Conservation (phyloP, 2,329 filamentous ascomycete species). For the Lachnellula hyalina region DNA sequence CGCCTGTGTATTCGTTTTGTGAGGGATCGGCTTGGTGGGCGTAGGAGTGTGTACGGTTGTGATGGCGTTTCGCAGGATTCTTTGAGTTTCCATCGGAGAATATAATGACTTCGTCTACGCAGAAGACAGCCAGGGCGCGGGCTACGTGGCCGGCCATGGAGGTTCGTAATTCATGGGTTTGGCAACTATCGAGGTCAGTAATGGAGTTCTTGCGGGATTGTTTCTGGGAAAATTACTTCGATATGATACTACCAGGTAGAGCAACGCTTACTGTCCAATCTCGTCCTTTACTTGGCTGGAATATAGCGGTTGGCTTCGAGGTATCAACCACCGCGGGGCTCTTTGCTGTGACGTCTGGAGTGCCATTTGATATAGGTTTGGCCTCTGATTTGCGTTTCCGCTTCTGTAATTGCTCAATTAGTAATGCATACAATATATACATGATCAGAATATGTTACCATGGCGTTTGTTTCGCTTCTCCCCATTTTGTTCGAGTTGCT, state of each 20-base stretch:
- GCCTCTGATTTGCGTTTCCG: slow-evolving; percentile 29
- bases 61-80: slow-evolving; percentile 20
- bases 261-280: slow-evolving; percentile 73
- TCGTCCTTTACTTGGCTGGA: slow-evolving; percentile 57
- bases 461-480: slow-evolving; percentile 28
- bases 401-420: slow-evolving; percentile 23
- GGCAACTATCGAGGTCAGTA: slow-evolving; percentile 20
- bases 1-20: slow-evolving; percentile 53
- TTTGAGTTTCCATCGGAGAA: slow-evolving; percentile 63
- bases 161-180: slow-evolving; percentile 61
- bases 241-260: slow-evolving; percentile 70
- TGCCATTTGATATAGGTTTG: slow-evolving; percentile 19
- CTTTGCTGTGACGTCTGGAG: slow-evolving; percentile 29
- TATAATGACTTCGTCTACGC: slow-evolving; percentile 76
- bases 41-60: slow-evolving; percentile 18
- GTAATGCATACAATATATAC: background rate
- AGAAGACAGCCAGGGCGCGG: slow-evolving; percentile 76
- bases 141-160: slow-evolving; percentile 69
- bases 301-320: slow-evolving; percentile 64
- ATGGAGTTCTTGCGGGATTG: background rate
- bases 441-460: slow-evolving; percentile 14
- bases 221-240: slow-evolving; percentile 52
- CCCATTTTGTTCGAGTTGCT: slow-evolving; percentile 22
- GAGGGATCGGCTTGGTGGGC: slow-evolving; percentile 39
- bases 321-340: slow-evolving; percentile 36